phyloP scores from a whole-genome alignment of 805 yeast genomes.

The Candida ipomoeae region DNA sequence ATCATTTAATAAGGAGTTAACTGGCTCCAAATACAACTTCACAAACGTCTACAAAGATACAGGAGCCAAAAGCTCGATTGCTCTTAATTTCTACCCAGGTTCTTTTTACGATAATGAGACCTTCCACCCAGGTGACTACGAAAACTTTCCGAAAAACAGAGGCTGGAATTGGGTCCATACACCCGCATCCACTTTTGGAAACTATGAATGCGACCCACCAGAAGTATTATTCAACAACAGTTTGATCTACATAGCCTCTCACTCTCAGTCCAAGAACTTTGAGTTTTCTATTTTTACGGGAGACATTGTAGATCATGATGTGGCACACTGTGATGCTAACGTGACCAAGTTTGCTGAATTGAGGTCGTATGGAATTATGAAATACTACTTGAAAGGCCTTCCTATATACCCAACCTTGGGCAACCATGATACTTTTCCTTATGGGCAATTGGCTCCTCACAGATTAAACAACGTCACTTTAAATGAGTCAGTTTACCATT shows the following conservation, averaged over 20 bases:
- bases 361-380: constrained; percentile 60
- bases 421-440: constrained; percentile 71
- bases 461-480: constrained; percentile 14
- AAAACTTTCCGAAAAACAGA: constrained; percentile 25
- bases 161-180: constrained; percentile 32
- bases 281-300: constrained; percentile 70
- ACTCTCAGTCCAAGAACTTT: constrained; percentile 33
- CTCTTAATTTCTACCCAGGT: constrained; percentile 28
- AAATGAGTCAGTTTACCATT: constrained; percentile 25
- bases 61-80: constrained; percentile 13
- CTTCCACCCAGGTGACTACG: constrained; percentile 30
- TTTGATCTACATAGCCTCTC: constrained; percentile 40
- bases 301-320: constrained; percentile 69
- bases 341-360: constrained; percentile 71
- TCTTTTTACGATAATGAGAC: constrained; percentile 26
- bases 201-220: constrained; percentile 65
- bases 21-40: constrained; percentile 24
- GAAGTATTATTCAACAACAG: constrained; percentile 57
- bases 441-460: constrained; percentile 60
- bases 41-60: constrained; percentile 23
- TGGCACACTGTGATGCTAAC: constrained; percentile 47
- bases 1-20: constrained; percentile 33
- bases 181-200: constrained; percentile 62
- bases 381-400: constrained; percentile 44
- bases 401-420: constrained; percentile 65